Base-by-base conservation (phyloP, 139 green algal genomes). In the Spirogloea muscicola region DNA sequence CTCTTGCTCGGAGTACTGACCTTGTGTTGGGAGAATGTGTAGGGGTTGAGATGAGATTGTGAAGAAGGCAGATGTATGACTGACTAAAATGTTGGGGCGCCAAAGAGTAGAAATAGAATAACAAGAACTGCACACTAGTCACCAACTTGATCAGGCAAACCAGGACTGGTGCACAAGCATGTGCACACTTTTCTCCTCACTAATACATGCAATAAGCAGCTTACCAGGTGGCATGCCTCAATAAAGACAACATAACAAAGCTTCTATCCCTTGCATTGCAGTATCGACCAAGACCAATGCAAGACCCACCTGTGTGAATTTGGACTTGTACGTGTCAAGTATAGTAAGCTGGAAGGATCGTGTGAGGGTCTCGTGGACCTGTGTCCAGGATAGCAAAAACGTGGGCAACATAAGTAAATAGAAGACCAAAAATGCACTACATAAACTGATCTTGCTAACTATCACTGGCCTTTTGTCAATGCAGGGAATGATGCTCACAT, bases 321-420 rank as follows among this genome's bases (percentile, higher is more conserved):
- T 96, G 76, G 86, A 93, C 52, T 90, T 84, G 72, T 95, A 86
- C 2, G 89, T 90, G 46, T 88, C 85, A 13, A 95, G 86, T 49
- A 96, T 79, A 38, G 76, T 85, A 36, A 79, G 72, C 64, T 94
- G 85, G 76, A 96, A 96, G 1, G 80, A 74, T 3, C 29, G 55
- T 51, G 92, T 62, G 64, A 94, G 76, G 21, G 84, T 83, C 31
- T 85, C 65, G 87, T 88, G 96, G 5, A 76, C 49, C 74, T 74
- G 68, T 31, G n/a, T n/a, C n/a, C n/a, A n/a, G n/a, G n/a, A n/a
- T n/a, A n/a, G n/a, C n/a, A n/a, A n/a, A n/a, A n/a, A n/a, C n/a
- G n/a, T n/a, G n/a, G n/a, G n/a, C n/a, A n/a, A n/a, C n/a, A n/a
- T n/a, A n/a, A n/a, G n/a, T n/a, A n/a, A n/a, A n/a, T n/a, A n/a